Base-by-base conservation (phyloP, 2,329 filamentous ascomycete species). In the Knufia petricola region DNA sequence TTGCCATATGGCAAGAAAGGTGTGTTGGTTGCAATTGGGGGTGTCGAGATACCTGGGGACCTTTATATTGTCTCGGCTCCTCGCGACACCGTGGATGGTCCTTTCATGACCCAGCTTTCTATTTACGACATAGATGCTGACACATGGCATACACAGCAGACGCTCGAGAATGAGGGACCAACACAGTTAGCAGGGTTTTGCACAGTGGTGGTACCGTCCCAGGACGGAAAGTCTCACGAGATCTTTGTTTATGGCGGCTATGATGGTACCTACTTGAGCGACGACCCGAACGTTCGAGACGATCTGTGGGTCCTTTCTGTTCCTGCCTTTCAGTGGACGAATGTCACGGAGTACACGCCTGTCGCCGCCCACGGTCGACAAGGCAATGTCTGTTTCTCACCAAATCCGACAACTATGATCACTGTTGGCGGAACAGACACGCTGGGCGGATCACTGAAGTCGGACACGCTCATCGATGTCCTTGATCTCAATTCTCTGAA, bases 61-160 rank as follows among this genome's bases (percentile, higher is more conserved):
- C 15, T 48, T n/a, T 23, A 19, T 7, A 41, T 46, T 28, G 21
- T 38, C 3, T 28, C 51, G 19, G 10, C 28, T 15, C 21, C 39
- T 1, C 30, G 15, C 19, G 42, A 49, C 17, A 48, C 37, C 52
- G 10, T 17, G 38, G 38, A 48, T 41, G 26, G 52, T 28, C 38
- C 36, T 4, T 66, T 67, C 31, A 69, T 69, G 67, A 53, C 59
- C 20, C 61, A 58, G 1, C 57, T 69, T 10, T 56, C 64, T 0
- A 53, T 69, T 12, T 69, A 68, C 41, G 66, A 69, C 52, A 53
- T 69, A 43, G 61, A 57, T 13, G 53, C 46, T 9, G 38, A 34
- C 7, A 45, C 41, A 20, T 67, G 67, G 67, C 69, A 66, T 52
- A 48, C 63, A 17, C 68, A 71, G 54, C 65, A 69, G 13, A 68